These are phyloP conservation scores for Salvia sclarea DNA, from an alignment of 305 asterid species.

Conservation along the genomic window DNA sequence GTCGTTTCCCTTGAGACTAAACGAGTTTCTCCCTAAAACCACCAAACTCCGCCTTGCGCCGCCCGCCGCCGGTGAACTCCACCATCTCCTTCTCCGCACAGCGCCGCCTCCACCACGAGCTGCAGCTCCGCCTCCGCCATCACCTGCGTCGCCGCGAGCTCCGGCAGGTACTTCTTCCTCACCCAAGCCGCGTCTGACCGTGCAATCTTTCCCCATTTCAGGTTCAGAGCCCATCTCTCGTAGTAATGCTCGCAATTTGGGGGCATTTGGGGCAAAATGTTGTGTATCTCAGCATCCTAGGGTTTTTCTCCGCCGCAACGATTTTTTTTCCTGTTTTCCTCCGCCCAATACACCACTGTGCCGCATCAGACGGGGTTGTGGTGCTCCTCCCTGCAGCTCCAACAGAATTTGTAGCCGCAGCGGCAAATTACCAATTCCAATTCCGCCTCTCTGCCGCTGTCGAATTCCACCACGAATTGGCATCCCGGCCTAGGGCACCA, in stretches of 20 bases:
- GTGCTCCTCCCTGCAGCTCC: constrained; percentile 44
- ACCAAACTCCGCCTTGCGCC: constrained; percentile 16
- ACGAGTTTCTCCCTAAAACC: constrained; percentile 28
- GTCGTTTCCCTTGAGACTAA: no score
- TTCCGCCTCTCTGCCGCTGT: constrained; percentile 15
- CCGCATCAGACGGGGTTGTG: constrained; percentile 46
- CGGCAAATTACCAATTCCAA: constrained; percentile 35
- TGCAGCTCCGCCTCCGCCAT: constrained; percentile 1
- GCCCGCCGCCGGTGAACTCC: not conserved
- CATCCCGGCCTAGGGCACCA: constrained; percentile 55
- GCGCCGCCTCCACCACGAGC: constrained; percentile 35
- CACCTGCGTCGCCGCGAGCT: constrained; percentile 6
- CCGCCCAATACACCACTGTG: constrained; percentile 42
- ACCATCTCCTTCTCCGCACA: not conserved
- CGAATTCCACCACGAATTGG: constrained; percentile 26
- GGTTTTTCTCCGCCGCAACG: constrained; percentile 31
- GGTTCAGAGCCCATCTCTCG: constrained; percentile 42
- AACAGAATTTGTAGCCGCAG: constrained; percentile 42
- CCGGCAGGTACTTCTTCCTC: not conserved
- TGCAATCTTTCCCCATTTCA: constrained; percentile 32
- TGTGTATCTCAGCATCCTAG: constrained; percentile 41
- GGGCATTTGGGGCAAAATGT: constrained; percentile 52
- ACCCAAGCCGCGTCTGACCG: constrained; percentile 12
- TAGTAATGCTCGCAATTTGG: constrained; percentile 43
- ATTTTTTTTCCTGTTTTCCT: constrained; percentile 38